Evolutionary conservation across 495 filamentous ascomycete genomes (phyloP).

Genomic region (Melanomma pulvis-pyrius): DNA sequence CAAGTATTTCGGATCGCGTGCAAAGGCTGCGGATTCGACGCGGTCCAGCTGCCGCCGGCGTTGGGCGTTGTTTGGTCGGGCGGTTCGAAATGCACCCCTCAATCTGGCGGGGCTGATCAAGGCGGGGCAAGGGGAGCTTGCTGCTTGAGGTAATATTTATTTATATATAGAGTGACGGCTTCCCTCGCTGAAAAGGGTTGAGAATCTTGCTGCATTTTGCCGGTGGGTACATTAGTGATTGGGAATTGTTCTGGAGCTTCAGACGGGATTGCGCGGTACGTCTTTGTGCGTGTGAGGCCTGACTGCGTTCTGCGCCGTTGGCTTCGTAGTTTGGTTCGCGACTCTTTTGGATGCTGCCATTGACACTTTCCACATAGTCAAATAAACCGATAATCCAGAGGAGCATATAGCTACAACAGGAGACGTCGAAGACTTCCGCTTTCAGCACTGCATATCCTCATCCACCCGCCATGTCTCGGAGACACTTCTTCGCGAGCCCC

Average conservation of each 20-base stretch:
- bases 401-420: background rate
- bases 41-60: background rate
- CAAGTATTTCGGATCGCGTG: background rate
- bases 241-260: background rate
- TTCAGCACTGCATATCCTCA: background rate
- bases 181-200: background rate
- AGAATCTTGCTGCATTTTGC: background rate
- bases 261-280: background rate
- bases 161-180: background rate
- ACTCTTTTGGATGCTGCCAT: background rate
- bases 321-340: too few relatives aligned
- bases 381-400: background rate
- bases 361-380: background rate
- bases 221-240: background rate
- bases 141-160: background rate
- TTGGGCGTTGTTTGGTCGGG: background rate
- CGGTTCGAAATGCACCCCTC: background rate
- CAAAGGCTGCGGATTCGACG: background rate
- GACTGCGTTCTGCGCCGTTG: too few relatives aligned
- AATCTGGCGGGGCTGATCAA: conserved; percentile 4
- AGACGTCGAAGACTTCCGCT: background rate
- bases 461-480: conserved; percentile 41
- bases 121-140: background rate
- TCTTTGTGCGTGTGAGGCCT: background rate
- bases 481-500: conserved; percentile 46